Evolutionary conservation across 768 basidiomycete species (phyloP).

Genomic region (Pulveroboletus sp.): DNA sequence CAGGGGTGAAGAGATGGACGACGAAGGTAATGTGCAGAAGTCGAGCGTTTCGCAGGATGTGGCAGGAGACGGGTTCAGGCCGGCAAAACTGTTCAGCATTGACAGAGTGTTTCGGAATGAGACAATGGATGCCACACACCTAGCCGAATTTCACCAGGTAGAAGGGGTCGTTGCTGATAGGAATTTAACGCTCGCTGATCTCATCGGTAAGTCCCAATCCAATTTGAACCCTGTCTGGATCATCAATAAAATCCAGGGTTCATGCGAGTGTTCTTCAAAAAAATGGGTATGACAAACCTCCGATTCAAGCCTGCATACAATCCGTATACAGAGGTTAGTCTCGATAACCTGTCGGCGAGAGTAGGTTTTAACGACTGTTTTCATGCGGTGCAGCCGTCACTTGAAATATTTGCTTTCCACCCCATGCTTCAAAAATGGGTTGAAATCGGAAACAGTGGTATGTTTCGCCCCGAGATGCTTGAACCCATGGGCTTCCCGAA

Average conservation of each 20-base stretch:
- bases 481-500: slow-evolving; percentile 98
- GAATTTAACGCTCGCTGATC: slow-evolving; percentile 85
- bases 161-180: slow-evolving; percentile 98
- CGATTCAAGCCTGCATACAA: slow-evolving; percentile 99
- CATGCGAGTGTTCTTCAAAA: slow-evolving; percentile 97
- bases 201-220: slow-evolving; percentile 65
- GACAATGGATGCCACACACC: slow-evolving; percentile 95
- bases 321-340: slow-evolving; percentile 86
- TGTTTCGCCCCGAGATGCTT: slow-evolving; percentile 99
- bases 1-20: slow-evolving; percentile 52
- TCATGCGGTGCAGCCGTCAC: slow-evolving; percentile 70
- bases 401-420: slow-evolving; percentile 99
- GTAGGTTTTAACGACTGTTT: not conserved
- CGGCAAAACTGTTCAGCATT: slow-evolving; percentile 94
- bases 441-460: slow-evolving; percentile 97
- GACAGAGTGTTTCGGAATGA: slow-evolving; percentile 99
- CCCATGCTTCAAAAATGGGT: slow-evolving; percentile 92
- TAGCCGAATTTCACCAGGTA: slow-evolving; percentile 99
- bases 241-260: slow-evolving; percentile 55
- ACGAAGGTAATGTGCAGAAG: slow-evolving; percentile 25
- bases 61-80: slow-evolving; percentile 72
- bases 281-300: slow-evolving; percentile 93
- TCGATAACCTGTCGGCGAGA: not conserved
- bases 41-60: slow-evolving; percentile 7
- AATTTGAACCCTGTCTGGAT: not conserved